These are phyloP conservation scores for Triangularia verruculosa DNA, from an alignment of 2,329 filamentous ascomycete genomes.

Conservation along the genomic window DNA sequence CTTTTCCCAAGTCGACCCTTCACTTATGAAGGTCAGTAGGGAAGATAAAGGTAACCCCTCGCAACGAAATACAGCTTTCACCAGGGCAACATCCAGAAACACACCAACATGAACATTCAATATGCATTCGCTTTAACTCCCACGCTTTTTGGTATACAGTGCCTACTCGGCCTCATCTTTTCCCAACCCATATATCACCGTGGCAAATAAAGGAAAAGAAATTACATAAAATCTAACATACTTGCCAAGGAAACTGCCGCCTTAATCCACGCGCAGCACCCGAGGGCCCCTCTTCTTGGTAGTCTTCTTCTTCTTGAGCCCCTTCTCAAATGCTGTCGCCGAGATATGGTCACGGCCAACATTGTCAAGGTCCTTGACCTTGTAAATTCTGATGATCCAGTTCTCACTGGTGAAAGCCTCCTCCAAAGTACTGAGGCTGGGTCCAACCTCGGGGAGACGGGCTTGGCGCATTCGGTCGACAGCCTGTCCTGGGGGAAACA, in stretches of 20 bases:
- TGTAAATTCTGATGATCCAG: slow-evolving; percentile 99
- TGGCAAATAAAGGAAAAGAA: slow-evolving; percentile 13
- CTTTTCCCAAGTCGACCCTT: not conserved
- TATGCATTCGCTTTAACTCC: not conserved
- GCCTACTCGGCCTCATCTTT: not conserved
- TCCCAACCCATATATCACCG: slow-evolving; percentile 1
- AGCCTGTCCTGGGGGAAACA: slow-evolving; percentile 91
- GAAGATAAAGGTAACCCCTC: not conserved
- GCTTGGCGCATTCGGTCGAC: slow-evolving; percentile 83
- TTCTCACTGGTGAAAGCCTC: slow-evolving; percentile 99
- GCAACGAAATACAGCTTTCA: not conserved
- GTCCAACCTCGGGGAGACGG: slow-evolving; percentile 77
- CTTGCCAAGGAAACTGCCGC: not conserved
- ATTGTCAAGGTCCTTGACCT: slow-evolving; percentile 98
- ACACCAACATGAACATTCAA: not conserved
- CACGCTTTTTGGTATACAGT: slow-evolving; percentile 1
- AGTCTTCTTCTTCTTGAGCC: slow-evolving; percentile 79
- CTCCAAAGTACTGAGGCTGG: slow-evolving; percentile 82
- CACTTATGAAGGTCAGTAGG: not conserved
- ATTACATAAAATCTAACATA: slow-evolving; percentile 21
- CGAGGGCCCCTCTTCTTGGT: slow-evolving; percentile 70
- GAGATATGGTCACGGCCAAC: slow-evolving; percentile 81
- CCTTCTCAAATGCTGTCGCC: slow-evolving; percentile 68
- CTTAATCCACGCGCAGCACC: slow-evolving; percentile 68
- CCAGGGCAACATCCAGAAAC: not conserved